These are phyloP conservation scores for Macadamia integrifolia DNA, from an alignment of 164 flowering plant species.

Conservation along the genomic window DNA sequence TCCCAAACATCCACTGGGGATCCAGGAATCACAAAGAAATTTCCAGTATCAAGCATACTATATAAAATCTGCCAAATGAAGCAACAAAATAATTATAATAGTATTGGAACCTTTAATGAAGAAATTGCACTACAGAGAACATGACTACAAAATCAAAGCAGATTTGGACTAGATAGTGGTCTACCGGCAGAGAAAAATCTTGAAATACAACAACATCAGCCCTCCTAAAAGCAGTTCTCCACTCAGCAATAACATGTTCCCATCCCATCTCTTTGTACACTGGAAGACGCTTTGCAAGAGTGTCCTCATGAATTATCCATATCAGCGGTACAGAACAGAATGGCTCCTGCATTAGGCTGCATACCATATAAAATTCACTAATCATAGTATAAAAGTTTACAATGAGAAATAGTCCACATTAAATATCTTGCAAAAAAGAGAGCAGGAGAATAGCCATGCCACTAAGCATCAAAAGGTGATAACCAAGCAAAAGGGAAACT, in stretches of 20 bases:
- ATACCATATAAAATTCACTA: conserved; percentile 62
- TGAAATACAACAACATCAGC: conserved; percentile 82
- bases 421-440: neutral
- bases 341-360: conserved; percentile 99
- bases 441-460: neutral
- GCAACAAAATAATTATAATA: conserved; percentile 13
- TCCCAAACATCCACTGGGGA: conserved; percentile 84
- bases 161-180: conserved; percentile 2
- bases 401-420: conserved; percentile 2
- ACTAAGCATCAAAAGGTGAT: neutral
- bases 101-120: conserved; percentile 4
- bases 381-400: conserved; percentile 25
- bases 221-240: conserved; percentile 72
- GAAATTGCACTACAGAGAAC: neutral
- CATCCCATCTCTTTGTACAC: conserved; percentile 56
- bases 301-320: conserved; percentile 89
- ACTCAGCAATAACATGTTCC: conserved; percentile 58
- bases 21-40: conserved; percentile 94
- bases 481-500: neutral
- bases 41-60: conserved; percentile 85
- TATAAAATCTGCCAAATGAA: conserved; percentile 69
- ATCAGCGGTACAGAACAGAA: conserved; percentile 83
- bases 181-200: conserved; percentile 80
- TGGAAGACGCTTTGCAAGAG: conserved; percentile 70
- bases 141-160: neutral